These are phyloP conservation scores for Annulohypoxylon nitens DNA, from an alignment of 495 filamentous ascomycete genomes.

Conservation along the genomic window DNA sequence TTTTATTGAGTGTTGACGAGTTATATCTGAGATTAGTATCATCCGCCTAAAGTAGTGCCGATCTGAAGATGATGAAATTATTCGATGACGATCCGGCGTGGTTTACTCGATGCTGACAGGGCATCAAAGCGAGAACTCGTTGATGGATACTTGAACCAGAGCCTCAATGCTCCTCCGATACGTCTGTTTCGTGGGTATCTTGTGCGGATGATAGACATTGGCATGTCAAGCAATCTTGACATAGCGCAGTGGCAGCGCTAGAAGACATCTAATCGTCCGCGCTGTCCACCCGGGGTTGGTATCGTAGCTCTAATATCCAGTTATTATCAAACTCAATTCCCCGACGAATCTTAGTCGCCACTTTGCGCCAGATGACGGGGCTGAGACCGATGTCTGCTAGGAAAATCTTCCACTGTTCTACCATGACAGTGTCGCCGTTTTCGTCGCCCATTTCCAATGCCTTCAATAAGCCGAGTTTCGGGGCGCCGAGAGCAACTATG, in stretches of 20 bases:
- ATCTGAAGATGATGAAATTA: too few relatives aligned
- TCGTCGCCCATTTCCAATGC: slow-evolving; percentile 73
- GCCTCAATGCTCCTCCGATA: not conserved
- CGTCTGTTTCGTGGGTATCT: not conserved
- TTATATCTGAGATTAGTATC: too few relatives aligned
- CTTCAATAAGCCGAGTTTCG: slow-evolving; percentile 83
- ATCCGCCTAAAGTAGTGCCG: too few relatives aligned
- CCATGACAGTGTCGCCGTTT: slow-evolving; percentile 55
- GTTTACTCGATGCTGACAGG: too few relatives aligned
- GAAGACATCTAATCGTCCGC: slow-evolving; percentile 26
- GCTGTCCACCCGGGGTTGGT: slow-evolving; percentile 52
- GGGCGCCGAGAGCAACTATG: slow-evolving; percentile 85
- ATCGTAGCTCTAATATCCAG: slow-evolving; percentile 80
- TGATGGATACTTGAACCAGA: not conserved
- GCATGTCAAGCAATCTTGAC: not conserved
- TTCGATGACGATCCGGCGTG: too few relatives aligned
- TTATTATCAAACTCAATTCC: slow-evolving; percentile 87
- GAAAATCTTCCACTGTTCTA: slow-evolving; percentile 75
- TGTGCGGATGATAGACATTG: not conserved
- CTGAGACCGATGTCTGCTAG: slow-evolving; percentile 90
- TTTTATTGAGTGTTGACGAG: too few relatives aligned
- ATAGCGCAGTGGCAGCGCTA: not conserved
- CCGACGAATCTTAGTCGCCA: slow-evolving; percentile 79
- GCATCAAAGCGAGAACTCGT: not conserved
- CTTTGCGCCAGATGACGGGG: slow-evolving; percentile 86